Evolutionary conservation across 768 basidiomycete species (phyloP), one percentile per base, ranked within the genome.

Genomic region (Atractiella rhizophila): DNA sequence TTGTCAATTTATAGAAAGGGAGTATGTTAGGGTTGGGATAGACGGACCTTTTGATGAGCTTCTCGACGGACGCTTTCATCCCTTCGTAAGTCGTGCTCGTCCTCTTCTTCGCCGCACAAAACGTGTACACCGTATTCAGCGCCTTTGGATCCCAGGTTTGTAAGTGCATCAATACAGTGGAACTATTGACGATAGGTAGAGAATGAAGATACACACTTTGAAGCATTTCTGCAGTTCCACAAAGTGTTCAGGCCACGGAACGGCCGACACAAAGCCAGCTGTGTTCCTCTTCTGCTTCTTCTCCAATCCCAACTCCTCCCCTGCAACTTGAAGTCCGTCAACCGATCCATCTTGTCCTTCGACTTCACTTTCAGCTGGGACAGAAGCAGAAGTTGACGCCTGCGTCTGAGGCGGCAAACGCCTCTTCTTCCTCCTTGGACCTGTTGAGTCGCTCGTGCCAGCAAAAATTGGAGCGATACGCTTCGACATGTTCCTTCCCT

Each of bases 81-180:
- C 70, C 67, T 5, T 71, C 63, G 51, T 83, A 86, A 0, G 78
- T 83, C 6, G 70, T 73, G 6, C 79, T 76, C 26, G 86, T 57
- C 47, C 77, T 70, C 48, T 78, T 76, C 46, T 78, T 66, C 0
- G 78, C 73, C 2, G 78, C 76, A 28, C 81, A 67, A 52, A 88
- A 88, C 0, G 76, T 81, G 29, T 85, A 66, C 4, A 88, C 78
- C 12, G 81, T 80, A 50, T 85, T 86, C 35, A 86, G 61, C 9
- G 81, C 78, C 78, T 86, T 12, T n/a, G n/a, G n/a, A n/a, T n/a
- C n/a, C n/a, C n/a, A n/a, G n/a, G n/a, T n/a, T n/a, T n/a, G 16
- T 37, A 9, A 25, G 13, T 28, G 11, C 36, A 0, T 12, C 28
- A 35, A 15, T 18, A 11, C 12, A 18, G n/a, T 10, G 6, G 15